Conservation (phyloP, 768 basidiomycete species). For the Pleurotus citrinopileatus region DNA sequence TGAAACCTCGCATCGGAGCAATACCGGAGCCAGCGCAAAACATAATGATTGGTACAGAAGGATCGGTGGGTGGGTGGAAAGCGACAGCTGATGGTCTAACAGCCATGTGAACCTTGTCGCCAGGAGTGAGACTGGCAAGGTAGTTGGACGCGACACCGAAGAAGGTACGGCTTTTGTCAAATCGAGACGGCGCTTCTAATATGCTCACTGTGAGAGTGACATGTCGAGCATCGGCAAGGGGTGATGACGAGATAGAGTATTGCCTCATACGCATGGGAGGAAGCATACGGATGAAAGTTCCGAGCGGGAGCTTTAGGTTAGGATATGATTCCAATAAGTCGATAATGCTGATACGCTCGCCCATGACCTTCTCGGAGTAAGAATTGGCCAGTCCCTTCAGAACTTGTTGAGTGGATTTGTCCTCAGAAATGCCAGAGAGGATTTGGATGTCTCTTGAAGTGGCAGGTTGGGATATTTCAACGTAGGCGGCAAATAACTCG, state of each 20-base stretch:
- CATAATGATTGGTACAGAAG: slow-evolving; percentile 22
- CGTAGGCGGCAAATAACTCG: slow-evolving; percentile 38
- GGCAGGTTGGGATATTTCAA: slow-evolving; percentile 47
- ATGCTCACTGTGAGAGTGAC: slow-evolving; percentile 46
- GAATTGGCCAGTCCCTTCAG: slow-evolving; percentile 26
- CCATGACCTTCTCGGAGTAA: slow-evolving; percentile 32
- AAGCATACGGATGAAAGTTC: slow-evolving; percentile 36
- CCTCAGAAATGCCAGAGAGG: slow-evolving; percentile 23
- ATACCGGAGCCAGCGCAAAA: slow-evolving; percentile 46
- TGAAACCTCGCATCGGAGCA: slow-evolving; percentile 49
- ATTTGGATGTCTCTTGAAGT: slow-evolving; percentile 37
- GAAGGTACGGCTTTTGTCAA: slow-evolving; percentile 30
- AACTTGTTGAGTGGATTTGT: slow-evolving; percentile 21
- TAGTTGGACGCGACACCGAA: slow-evolving; percentile 46
- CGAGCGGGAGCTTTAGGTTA: slow-evolving; percentile 32
- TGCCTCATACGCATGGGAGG: slow-evolving; percentile 47
- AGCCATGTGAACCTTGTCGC: slow-evolving; percentile 39
- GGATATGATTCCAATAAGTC: slow-evolving; percentile 37
- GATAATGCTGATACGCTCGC: slow-evolving; percentile 36
- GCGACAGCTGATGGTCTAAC: slow-evolving; percentile 34
- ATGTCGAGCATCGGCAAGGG: slow-evolving; percentile 38
- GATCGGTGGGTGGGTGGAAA: slow-evolving; percentile 38
- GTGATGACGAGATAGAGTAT: slow-evolving; percentile 50
- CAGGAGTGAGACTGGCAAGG: slow-evolving; percentile 35
- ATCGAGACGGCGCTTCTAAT: slow-evolving; percentile 33